Conservation (phyloP, 1,284 basidiomycete genomes). For the Ganoderma lucidum region DNA sequence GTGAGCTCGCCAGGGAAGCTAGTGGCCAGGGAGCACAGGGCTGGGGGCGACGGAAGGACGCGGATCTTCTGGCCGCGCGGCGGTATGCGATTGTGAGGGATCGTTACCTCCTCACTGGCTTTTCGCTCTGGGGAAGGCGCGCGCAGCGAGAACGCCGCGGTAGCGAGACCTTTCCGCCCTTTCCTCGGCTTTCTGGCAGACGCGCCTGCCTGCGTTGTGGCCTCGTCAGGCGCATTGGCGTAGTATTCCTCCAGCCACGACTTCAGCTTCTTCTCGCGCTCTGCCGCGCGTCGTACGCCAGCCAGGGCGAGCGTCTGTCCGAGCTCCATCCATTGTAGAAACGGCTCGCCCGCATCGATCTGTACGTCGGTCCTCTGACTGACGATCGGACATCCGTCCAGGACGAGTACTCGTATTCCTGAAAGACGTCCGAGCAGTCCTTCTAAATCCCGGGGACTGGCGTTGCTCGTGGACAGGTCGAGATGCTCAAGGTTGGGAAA, state of each 20-base stretch:
- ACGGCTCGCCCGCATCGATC: constrained; percentile 44
- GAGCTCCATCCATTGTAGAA: constrained; percentile 58
- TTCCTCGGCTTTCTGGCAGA: constrained; percentile 37
- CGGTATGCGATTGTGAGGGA: constrained; percentile 24
- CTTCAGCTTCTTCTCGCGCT: constrained; percentile 65
- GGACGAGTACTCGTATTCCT: constrained; percentile 55
- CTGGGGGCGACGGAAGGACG: constrained; percentile 51
- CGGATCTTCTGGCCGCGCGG: constrained; percentile 45
- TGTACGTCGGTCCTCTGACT: constrained; percentile 43
- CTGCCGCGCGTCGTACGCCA: constrained; percentile 59
- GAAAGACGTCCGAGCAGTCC: constrained; percentile 54
- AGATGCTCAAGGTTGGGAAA: constrained; percentile 56
- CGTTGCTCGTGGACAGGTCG: constrained; percentile 66
- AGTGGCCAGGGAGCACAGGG: constrained; percentile 50
- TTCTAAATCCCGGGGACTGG: constrained; percentile 58
- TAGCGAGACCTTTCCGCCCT: constrained; percentile 61
- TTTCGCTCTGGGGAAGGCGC: constrained; percentile 32
- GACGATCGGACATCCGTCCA: constrained; percentile 61
- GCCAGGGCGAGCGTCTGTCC: constrained; percentile 63
- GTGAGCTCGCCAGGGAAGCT: constrained; percentile 44
- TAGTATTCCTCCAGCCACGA: constrained; percentile 52
- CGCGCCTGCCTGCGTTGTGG: not conserved
- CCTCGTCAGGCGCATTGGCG: constrained; percentile 18
- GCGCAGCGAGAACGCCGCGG: constrained; percentile 63
- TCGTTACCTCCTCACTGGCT: constrained; percentile 16